Base-by-base conservation (phyloP, 371 early-diverging fungal species). In the Phascolomyces articulosus region DNA sequence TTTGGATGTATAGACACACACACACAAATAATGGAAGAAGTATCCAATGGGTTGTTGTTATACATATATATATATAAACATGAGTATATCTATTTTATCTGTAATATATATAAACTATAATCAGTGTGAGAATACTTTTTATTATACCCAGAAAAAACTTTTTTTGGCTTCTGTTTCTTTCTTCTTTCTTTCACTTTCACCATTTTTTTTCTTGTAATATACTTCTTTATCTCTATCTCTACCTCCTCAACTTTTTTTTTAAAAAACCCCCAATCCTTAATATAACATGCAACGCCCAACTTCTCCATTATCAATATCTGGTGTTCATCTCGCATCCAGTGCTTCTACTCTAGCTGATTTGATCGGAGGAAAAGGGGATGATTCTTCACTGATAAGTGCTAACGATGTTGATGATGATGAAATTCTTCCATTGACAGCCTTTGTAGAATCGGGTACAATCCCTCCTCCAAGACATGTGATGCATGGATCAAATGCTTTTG, bases 391-490 rank as follows among this genome's bases (percentile, higher is more conserved):
- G 51, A 51, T 44, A 44, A 44, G 16, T n/a, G 16, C 13, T n/a
- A 20, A 24, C 23, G 4, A 15, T 24, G 23, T 13, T 53, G 23
- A 20, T 31, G 28, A 60, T 31, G 60, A 60, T 29, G 60, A 60
- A 60, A 48, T 48, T 47, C 26, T 62, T 38, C 54, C 62, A 24
- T 53, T 54, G 62, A 62, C 62, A 62, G 54, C 54, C 7, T 38
- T 54, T 49, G 47, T 41, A 21, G 38, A 54, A 21, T 51, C 23
- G 13, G 11, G 20, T 31, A 40, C 7, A 9, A 29, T 28, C 27
- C 29, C 40, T 23, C 24, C 23, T 47, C 27, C 40, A 29, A 11
- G 23, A 41, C 60, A 24, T 27, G n/a, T 26, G 18, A 13, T 59
- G 0, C 62, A 62, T 41, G 62, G 62, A 1, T 41, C 64, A 15